Conservation (phyloP, 73 alveolate genomes). For the Durusdinium trenchii region DNA sequence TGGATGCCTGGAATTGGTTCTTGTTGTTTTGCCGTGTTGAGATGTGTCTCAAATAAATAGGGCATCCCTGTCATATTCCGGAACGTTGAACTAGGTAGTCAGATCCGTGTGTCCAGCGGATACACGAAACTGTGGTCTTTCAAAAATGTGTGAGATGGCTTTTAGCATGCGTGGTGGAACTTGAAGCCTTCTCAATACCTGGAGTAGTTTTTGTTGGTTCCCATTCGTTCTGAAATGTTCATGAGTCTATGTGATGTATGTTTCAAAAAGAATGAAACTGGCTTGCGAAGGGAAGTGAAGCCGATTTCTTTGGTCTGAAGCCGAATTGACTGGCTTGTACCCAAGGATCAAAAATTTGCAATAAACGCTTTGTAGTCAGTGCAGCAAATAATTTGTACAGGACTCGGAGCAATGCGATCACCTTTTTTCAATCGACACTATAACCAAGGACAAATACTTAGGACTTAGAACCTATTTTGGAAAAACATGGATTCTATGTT, state of each 20-base stretch:
- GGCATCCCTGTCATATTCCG: background rate
- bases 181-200: background rate
- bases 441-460: too few relatives aligned
- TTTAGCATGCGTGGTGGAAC: background rate
- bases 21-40: background rate
- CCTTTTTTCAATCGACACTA: background rate
- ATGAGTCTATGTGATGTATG: background rate
- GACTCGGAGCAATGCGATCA: slow-evolving; percentile 22
- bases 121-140: background rate
- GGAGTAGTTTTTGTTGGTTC: background rate
- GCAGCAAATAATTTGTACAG: slow-evolving; percentile 12
- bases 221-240: background rate
- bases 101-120: background rate
- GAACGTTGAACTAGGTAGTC: background rate
- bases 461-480: too few relatives aligned
- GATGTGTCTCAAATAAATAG: background rate
- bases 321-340: background rate
- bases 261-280: too few relatives aligned
- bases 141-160: background rate
- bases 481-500: too few relatives aligned
- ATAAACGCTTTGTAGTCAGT: background rate
- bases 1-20: background rate
- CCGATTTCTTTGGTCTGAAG: background rate
- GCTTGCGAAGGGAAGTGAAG: background rate
- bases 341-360: background rate